phyloP scores from a whole-genome alignment of 345 rosid genomes.

The Citrus reticulata region DNA sequence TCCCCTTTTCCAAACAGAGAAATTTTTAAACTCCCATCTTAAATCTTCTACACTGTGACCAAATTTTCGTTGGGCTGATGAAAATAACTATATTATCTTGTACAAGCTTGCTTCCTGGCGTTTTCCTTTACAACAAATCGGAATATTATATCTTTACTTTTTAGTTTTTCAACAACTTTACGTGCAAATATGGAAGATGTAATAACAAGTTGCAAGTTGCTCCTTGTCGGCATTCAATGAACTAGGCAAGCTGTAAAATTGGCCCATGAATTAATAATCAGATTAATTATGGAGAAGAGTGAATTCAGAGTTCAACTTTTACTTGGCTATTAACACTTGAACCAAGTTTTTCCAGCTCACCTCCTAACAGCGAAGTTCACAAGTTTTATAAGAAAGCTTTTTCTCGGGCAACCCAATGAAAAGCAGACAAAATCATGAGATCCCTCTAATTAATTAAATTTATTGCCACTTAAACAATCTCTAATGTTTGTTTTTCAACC shows the following conservation, averaged over 20 bases:
- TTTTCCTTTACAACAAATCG: too few relatives aligned
- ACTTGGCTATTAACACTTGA: background rate
- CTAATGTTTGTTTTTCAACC: background rate
- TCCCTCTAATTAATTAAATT: background rate
- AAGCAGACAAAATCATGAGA: background rate
- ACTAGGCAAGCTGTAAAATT: background rate
- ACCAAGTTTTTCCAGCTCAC: background rate
- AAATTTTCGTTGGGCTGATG: too few relatives aligned
- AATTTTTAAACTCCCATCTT: too few relatives aligned
- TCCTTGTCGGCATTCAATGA: background rate
- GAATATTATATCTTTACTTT: background rate
- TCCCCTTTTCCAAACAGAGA: too few relatives aligned
- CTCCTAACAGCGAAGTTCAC: background rate
- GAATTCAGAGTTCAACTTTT: background rate
- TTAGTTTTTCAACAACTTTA: too few relatives aligned
- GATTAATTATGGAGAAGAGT: background rate
- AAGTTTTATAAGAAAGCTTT: background rate
- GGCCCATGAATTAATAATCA: background rate
- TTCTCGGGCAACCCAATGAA: background rate
- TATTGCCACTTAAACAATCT: background rate
- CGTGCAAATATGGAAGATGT: too few relatives aligned
- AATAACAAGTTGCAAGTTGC: background rate
- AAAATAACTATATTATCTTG: too few relatives aligned
- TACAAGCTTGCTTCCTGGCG: too few relatives aligned
- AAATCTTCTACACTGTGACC: too few relatives aligned